Evolutionary conservation across 2,329 filamentous ascomycete genomes (phyloP).

Genomic region (Nectriaceae sp.): DNA sequence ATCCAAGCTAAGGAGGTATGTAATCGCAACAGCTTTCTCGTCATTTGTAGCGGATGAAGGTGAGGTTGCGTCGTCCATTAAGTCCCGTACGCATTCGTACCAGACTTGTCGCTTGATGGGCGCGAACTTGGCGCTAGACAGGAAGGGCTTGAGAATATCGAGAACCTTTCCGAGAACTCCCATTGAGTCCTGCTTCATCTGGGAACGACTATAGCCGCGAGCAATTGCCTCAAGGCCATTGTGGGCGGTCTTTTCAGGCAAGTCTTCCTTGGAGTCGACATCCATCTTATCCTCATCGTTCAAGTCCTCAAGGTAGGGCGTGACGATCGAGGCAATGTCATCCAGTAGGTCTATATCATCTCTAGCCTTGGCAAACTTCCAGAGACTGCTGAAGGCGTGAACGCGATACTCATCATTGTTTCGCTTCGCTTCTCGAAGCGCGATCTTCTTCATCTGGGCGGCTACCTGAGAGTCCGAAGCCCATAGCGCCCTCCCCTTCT

Average conservation of each 20-base stretch:
- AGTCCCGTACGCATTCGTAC: conserved; percentile 51
- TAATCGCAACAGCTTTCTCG: conserved; percentile 25
- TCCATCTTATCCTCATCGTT: conserved; percentile 68
- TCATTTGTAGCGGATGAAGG: conserved; percentile 19
- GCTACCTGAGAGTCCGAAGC: conserved; percentile 53
- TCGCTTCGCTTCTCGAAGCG: conserved; percentile 83
- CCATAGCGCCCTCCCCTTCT: conserved; percentile 62
- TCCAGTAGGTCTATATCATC: conserved; percentile 70
- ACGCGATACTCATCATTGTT: conserved; percentile 85
- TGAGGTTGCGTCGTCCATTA: conserved; percentile 45
- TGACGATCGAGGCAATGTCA: conserved; percentile 66
- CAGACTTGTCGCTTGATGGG: conserved; percentile 51
- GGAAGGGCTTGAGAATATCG: conserved; percentile 41
- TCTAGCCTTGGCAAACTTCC: conserved; percentile 68
- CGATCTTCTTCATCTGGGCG: conserved; percentile 76
- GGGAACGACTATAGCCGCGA: conserved; percentile 48
- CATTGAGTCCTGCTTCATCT: conserved; percentile 39
- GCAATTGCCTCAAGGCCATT: conserved; percentile 54
- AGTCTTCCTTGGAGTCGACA: conserved; percentile 56
- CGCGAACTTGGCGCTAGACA: conserved; percentile 40
- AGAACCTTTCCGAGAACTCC: conserved; percentile 43
- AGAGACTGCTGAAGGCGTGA: conserved; percentile 71
- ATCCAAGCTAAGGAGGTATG: conserved; percentile 51
- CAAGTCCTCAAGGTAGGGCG: conserved; percentile 61
- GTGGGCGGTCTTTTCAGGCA: conserved; percentile 45